Evolutionary conservation across 768 basidiomycete species (phyloP).

Genomic region (Mycena amicta): DNA sequence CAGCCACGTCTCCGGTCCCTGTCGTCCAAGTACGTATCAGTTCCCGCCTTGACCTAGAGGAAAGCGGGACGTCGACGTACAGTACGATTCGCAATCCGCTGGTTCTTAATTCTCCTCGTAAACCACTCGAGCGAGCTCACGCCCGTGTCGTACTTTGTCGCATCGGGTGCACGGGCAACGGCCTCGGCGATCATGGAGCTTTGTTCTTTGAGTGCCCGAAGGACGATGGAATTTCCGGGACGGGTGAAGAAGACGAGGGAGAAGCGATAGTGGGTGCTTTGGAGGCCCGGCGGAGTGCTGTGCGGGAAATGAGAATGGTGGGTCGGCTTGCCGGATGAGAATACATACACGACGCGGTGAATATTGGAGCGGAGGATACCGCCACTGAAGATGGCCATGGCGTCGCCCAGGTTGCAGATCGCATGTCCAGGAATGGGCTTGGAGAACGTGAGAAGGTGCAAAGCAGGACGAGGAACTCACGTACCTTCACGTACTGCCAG

Average conservation of each 20-base stretch:
- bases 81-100: conserved; percentile 23
- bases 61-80: conserved; percentile 4
- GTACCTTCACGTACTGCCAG: conserved; percentile 47
- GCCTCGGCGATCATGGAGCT: conserved; percentile 50
- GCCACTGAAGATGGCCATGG: conserved; percentile 46
- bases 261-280: conserved; percentile 51
- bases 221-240: conserved; percentile 48
- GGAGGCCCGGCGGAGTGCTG: conserved; percentile 53
- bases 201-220: conserved; percentile 47
- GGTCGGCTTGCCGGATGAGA: not conserved
- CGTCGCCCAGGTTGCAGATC: conserved; percentile 50
- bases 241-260: conserved; percentile 66
- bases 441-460: not conserved
- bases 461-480: not conserved
- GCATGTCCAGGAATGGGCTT: conserved; percentile 47
- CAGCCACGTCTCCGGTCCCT: conserved; percentile 11
- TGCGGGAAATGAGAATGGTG: not conserved
- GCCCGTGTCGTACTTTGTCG: conserved; percentile 22
- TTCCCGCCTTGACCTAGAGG: not conserved
- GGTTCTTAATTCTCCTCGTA: conserved; percentile 26
- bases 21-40: not conserved
- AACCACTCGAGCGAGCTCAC: conserved; percentile 34
- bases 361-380: conserved; percentile 47
- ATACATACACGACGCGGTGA: conserved; percentile 42
- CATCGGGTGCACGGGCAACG: conserved; percentile 29